Percentiles rank a stretch among this genome's conserved stretches.
Conservation (phyloP, 176 grass and related monocot species). For the Carex cristatella region DNA sequence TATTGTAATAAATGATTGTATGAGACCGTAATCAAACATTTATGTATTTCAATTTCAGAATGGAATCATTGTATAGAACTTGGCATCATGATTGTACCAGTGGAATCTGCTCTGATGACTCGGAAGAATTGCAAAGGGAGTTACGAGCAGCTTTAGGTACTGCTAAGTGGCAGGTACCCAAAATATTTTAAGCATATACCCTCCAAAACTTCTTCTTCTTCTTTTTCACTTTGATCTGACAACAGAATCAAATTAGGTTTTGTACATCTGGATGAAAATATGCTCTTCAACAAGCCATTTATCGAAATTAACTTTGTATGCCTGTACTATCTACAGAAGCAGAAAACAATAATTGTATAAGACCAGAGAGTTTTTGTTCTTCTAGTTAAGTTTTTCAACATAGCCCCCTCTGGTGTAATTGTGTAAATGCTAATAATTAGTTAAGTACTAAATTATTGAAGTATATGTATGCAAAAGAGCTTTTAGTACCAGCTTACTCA, state of each 20-base stretch:
- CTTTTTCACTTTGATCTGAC: neutral
- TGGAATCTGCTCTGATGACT: conserved; percentile 33
- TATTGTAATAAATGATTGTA: neutral
- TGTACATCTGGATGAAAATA: neutral
- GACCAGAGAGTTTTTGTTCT: neutral
- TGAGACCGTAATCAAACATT: neutral
- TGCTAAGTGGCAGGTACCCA: conserved; percentile 85
- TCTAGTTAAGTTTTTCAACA: neutral
- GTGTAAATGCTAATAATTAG: neutral
- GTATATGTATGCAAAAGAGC: neutral
- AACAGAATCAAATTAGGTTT: neutral
- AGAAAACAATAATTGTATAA: neutral
- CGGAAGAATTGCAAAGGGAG: conserved; percentile 52
- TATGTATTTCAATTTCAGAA: conserved; percentile 38
- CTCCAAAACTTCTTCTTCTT: neutral
- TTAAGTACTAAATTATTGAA: neutral
- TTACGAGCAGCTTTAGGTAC: conserved; percentile 70
- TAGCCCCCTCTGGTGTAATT: neutral
- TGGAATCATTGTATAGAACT: conserved; percentile 84
- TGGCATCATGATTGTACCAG: conserved; percentile 41
- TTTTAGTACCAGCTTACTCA: neutral
- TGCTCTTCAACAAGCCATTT: neutral
- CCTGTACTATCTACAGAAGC: neutral
- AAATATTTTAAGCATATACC: conserved; percentile 6
- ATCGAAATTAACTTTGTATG: neutral